phyloP scores from a whole-genome alignment of 495 filamentous ascomycete species.

The Lindgomyces ingoldianus region DNA sequence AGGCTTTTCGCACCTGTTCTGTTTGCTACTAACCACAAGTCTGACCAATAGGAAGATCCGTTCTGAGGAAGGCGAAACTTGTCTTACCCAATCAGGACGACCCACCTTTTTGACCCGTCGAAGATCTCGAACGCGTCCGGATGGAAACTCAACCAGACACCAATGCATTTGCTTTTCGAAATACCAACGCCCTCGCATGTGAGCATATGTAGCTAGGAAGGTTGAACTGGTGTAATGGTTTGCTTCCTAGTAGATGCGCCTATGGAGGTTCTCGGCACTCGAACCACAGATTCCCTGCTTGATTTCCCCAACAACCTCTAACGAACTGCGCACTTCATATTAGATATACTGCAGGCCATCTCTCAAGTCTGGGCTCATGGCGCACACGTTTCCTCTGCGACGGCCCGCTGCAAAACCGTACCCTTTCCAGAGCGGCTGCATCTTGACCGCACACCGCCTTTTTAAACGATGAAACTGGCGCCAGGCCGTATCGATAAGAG shows the following conservation, averaged over 20 bases:
- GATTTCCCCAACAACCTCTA: no score
- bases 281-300: no score
- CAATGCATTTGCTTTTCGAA: neutral
- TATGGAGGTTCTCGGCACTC: no score
- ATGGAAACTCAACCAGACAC: neutral
- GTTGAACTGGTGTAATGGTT: no score
- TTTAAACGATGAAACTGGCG: neutral
- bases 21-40: constrained; percentile 7
- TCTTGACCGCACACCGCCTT: constrained; percentile 23
- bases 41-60: constrained; percentile 7
- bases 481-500: constrained; percentile 22
- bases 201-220: constrained; percentile 3
- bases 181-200: neutral
- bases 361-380: neutral
- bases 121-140: neutral
- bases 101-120: constrained; percentile 6
- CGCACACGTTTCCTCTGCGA: neutral
- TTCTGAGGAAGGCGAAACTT: neutral
- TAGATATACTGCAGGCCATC: no score
- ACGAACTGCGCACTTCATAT: no score
- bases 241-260: no score
- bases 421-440: constrained; percentile 16
- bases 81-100: constrained; percentile 15
- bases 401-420: constrained; percentile 10
- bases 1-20: neutral